Conservation (phyloP, 2,329 filamentous ascomycete species). For the Talaromyces rugulosus region DNA sequence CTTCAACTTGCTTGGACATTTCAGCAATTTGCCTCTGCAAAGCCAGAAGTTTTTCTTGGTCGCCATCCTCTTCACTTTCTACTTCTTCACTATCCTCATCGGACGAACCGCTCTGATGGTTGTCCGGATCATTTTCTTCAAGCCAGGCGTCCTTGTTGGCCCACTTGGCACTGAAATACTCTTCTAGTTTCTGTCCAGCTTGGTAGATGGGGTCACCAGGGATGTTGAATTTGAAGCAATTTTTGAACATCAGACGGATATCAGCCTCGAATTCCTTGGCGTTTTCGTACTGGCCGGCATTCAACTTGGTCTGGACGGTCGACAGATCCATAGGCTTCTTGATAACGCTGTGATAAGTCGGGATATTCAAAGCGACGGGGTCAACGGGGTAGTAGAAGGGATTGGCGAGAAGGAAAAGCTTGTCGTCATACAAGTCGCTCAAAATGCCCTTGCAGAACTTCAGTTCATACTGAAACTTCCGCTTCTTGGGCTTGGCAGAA, state of each 20-base stretch:
- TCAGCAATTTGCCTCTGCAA: slow-evolving; percentile 69
- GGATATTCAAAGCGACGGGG: slow-evolving; percentile 88
- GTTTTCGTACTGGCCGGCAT: slow-evolving; percentile 71
- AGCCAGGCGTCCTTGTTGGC: slow-evolving; percentile 77
- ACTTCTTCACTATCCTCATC: slow-evolving; percentile 72
- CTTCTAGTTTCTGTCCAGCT: slow-evolving; percentile 68
- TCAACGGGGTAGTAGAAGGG: slow-evolving; percentile 85
- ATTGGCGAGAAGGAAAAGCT: slow-evolving; percentile 63
- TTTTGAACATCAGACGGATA: slow-evolving; percentile 76
- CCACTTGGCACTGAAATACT: slow-evolving; percentile 72
- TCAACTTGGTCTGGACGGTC: slow-evolving; percentile 75
- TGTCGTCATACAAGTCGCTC: slow-evolving; percentile 70
- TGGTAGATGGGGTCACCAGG: slow-evolving; percentile 68
- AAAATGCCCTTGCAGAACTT: slow-evolving; percentile 84
- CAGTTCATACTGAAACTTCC: slow-evolving; percentile 83
- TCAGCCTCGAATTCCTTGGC: slow-evolving; percentile 84
- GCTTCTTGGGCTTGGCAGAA: slow-evolving; percentile 77
- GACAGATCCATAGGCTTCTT: slow-evolving; percentile 95
- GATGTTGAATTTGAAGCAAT: slow-evolving; percentile 92
- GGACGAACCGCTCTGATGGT: slow-evolving; percentile 62
- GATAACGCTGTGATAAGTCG: slow-evolving; percentile 86
- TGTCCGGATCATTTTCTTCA: slow-evolving; percentile 65
- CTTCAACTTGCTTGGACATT: slow-evolving; percentile 63
- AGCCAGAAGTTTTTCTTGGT: slow-evolving; percentile 60
- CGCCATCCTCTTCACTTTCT: slow-evolving; percentile 59